A percentile compares a stretch with the other conserved stretches of the same genome.
These are phyloP conservation scores for Arthrobotrys musiformis DNA, from an alignment of 2,329 filamentous ascomycete genomes.

Conservation along the genomic window DNA sequence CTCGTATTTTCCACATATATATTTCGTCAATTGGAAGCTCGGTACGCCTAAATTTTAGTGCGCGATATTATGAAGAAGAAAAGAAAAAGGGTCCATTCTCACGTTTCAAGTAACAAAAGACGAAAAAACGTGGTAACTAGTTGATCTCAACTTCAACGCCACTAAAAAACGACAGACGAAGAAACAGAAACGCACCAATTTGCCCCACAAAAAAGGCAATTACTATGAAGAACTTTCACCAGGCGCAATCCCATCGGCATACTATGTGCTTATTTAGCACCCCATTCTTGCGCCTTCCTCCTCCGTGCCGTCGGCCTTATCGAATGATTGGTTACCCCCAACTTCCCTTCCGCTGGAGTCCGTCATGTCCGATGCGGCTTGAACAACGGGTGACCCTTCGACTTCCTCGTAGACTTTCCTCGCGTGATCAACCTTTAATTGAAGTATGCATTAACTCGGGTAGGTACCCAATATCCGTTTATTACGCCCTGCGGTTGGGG, in stretches of 20 bases:
- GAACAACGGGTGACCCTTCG: neutral
- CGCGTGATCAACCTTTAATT: slow-evolving; percentile 10
- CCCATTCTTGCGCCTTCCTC: slow-evolving; percentile 20
- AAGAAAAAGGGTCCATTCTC: neutral
- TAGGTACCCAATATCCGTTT: neutral
- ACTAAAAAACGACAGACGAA: neutral
- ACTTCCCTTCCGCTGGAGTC: neutral
- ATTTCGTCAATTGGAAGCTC: neutral
- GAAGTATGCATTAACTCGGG: neutral
- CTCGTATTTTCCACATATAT: neutral
- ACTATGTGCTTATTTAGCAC: slow-evolving; percentile 29
- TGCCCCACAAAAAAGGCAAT: neutral
- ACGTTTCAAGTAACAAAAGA: neutral
- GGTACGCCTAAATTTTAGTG: neutral
- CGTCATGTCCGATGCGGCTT: slow-evolving; percentile 2
- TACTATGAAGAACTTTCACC: slow-evolving; percentile 28
- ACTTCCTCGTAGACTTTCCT: slow-evolving; percentile 19
- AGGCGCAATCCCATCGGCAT: slow-evolving; percentile 19
- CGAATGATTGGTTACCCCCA: slow-evolving; percentile 21
- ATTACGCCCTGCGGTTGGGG: neutral
- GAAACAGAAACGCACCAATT: neutral
- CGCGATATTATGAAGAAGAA: neutral
- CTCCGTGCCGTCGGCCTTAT: slow-evolving; percentile 23
- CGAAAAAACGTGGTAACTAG: slow-evolving; percentile 3
- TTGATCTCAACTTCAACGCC: neutral